Evolutionary conservation across 2,329 filamentous ascomycete species (phyloP).

Genomic region (Pezizomycotina sp.): DNA sequence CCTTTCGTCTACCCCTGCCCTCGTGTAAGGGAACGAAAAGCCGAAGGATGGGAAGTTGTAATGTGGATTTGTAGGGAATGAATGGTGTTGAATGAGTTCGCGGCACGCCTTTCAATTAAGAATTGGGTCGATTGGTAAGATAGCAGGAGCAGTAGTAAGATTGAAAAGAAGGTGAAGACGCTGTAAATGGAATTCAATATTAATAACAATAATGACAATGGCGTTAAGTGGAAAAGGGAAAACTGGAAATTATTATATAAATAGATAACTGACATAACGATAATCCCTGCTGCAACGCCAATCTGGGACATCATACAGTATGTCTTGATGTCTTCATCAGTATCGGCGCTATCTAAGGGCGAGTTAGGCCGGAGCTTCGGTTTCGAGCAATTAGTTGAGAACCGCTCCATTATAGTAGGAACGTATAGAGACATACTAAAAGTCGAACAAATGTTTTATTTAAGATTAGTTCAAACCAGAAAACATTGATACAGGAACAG

Average conservation of each 20-base stretch:
- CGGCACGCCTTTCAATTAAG: conserved; percentile 17
- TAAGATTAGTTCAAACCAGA: conserved; percentile 4
- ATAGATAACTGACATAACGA: conserved; percentile 14
- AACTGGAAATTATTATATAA: not conserved
- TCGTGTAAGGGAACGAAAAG: no score
- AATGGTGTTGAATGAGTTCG: conserved; percentile 17
- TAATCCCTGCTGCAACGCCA: conserved; percentile 17
- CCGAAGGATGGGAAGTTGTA: no score
- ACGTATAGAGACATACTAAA: conserved; percentile 19
- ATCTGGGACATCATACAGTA: conserved; percentile 20
- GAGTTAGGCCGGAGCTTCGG: conserved; percentile 16
- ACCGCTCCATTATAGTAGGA: conserved; percentile 14
- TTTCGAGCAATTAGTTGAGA: conserved; percentile 15
- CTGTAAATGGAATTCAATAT: conserved; percentile 1
- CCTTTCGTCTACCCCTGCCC: no score
- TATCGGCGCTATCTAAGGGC: conserved; percentile 3
- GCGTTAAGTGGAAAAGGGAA: not conserved
- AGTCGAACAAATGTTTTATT: conserved; percentile 6
- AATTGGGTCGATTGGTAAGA: conserved; percentile 19
- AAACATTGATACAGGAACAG: conserved; percentile 8
- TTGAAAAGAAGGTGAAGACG: conserved; percentile 18
- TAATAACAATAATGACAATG: conserved; percentile 2
- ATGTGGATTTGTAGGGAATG: no score
- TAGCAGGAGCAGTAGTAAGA: conserved; percentile 13
- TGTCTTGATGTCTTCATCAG: conserved; percentile 14